Conservation (phyloP, 768 basidiomycete species). For the Pisolithus orientalis region DNA sequence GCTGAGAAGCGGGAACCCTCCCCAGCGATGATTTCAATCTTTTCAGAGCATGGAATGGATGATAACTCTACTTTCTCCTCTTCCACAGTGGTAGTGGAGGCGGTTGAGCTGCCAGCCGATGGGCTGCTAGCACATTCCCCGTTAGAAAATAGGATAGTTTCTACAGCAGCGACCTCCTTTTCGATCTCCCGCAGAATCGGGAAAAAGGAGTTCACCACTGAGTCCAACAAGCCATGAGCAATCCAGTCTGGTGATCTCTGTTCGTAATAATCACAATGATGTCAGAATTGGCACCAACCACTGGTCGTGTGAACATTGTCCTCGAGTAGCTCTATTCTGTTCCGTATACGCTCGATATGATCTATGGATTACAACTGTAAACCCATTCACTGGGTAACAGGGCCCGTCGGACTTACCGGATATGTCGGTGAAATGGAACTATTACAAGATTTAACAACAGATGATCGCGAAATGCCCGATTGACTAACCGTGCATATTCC, state of each 20-base stretch:
- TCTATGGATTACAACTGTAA: slow-evolving; percentile 35
- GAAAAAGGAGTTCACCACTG: slow-evolving; percentile 91
- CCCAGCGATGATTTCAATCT: background rate
- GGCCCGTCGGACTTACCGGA: slow-evolving; percentile 36
- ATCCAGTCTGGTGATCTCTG: slow-evolving; percentile 67
- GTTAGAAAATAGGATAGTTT: slow-evolving; percentile 54
- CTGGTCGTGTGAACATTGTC: slow-evolving; percentile 64
- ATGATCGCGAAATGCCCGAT: background rate
- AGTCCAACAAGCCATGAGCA: slow-evolving; percentile 87
- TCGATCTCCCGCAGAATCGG: slow-evolving; percentile 79
- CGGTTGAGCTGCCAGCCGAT: background rate
- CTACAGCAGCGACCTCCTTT: slow-evolving; percentile 71
- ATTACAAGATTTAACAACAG: background rate
- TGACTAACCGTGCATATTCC: slow-evolving; percentile 70
- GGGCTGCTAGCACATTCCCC: background rate
- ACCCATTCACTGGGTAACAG: background rate
- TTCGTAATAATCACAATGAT: background rate
- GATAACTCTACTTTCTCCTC: background rate
- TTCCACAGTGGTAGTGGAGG: background rate
- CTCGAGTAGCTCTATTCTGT: slow-evolving; percentile 59
- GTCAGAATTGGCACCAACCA: slow-evolving; percentile 37
- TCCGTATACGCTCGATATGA: slow-evolving; percentile 71
- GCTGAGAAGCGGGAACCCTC: slow-evolving; percentile 15
- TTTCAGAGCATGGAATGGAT: background rate
- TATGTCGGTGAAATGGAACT: slow-evolving; percentile 92